Base-by-base conservation (phyloP, 2,329 filamentous ascomycete genomes). In the Cladosporium austrohemisphaericum region DNA sequence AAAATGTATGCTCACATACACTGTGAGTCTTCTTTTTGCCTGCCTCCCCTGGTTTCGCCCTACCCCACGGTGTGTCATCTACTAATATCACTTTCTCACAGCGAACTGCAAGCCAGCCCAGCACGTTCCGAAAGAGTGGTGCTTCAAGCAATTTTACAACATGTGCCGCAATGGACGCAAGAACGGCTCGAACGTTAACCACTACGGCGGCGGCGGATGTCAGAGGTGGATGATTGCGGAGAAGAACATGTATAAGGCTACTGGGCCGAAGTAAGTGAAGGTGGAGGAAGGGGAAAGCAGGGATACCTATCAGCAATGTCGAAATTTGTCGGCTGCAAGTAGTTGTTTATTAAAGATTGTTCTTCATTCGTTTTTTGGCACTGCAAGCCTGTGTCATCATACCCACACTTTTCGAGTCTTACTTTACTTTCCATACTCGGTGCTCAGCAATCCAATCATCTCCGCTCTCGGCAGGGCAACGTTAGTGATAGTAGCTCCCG, bases 401-500 rank as follows among this genome's bases (percentile, higher is more conserved):
- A n/a, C n/a, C n/a, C n/a, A n/a, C n/a, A n/a, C n/a, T n/a, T n/a
- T n/a, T n/a, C n/a, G n/a, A n/a, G n/a, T n/a, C n/a, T n/a, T n/a
- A n/a, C 25, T 18, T 16, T 36, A 49, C 29, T 41, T 49, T 6
- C 46, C 46, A 18, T 41, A 49, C 32, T 41, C 46, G 2, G 14
- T 36, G 23, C 33, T 29, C 22, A 50, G 19, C 32, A 44, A 18
- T 7, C 41, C 40, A 8, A 50, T 19, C 26, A 50, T 45, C 41
- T 50, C 40, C 8, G 38, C 40, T 22, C 48, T 29, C 8, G 29
- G 41, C 13, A 38, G 11, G 4, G 31, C 48, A 14, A 35, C 32
- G n/a, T 45, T 45, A 13, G 28, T 50, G 11, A 45, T 41, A n/a
- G 48, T 50, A 8, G 48, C 41, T 10, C 48, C 48, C 13, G 38